Base-by-base conservation (phyloP, 1,139 yeast species). In the Pichia sp. region DNA sequence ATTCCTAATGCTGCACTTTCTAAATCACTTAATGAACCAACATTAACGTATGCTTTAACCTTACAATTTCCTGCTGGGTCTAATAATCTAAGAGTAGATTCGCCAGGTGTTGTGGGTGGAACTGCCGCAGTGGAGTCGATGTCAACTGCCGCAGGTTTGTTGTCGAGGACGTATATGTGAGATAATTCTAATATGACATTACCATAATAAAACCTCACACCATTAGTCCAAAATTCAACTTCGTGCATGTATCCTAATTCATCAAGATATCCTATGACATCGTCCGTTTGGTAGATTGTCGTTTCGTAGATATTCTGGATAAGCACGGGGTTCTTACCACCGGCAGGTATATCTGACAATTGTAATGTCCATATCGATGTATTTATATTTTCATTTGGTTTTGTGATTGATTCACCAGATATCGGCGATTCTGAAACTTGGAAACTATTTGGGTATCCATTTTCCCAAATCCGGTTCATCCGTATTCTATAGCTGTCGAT, bases 311-410 rank as follows among this genome's bases (percentile, higher is more conserved):
- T 75, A 15, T 88, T 78, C 61, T 89, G 96, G 10, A 76, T 82
- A 41, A 71, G 76, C 53, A 75, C 83, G 67, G 76, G 76, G 60
- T 79, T 78, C 52, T 76, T 86, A 9, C 96, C 96, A 4, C 95
- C 96, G 31, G 86, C 83, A 1, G 97, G 97, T 15, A 89, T 84
- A 67, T 90, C 97, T 9, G 82, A 72, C 20, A 85, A 73, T 55
- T 81, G 85, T 27, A 89, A 58, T 1, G 83, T 75, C 95, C 96
- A 86, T 34, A 66, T 62, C 46, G 62, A 54, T 36, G 59, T 51
- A 35, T 61, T 55, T 6, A 45, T 18, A 53, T 45, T 14, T 37
- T 44, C 17, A 36, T 34, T 9, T 40, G 36, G 40, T 48, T 38
- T 21, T 48, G 20, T 30, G 3, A 60, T 46, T 8, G 60, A 50